These are phyloP conservation scores for Eragrostis tef DNA, from an alignment of 202 grass and related monocot genomes.

Conservation along the genomic window DNA sequence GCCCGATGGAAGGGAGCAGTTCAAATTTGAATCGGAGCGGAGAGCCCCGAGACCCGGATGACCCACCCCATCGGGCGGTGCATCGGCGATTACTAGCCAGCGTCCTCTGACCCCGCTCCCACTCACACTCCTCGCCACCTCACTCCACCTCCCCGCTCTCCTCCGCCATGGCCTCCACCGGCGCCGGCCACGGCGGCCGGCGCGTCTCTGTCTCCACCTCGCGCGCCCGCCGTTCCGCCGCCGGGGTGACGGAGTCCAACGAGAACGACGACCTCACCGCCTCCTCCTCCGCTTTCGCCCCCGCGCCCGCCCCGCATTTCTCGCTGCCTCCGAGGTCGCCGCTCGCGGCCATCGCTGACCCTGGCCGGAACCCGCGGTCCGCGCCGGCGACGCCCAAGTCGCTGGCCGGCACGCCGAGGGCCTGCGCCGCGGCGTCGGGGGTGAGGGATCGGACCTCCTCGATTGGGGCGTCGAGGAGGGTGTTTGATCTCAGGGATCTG, in stretches of 20 bases:
- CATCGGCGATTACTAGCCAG: background rate
- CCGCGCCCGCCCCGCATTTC: constrained; percentile 31
- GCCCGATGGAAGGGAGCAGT: background rate
- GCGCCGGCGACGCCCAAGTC: constrained; percentile 69
- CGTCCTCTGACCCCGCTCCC: constrained; percentile 6
- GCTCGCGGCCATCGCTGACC: constrained; percentile 74
- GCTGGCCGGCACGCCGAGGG: constrained; percentile 47
- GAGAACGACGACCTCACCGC: constrained; percentile 67
- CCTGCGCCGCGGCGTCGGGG: constrained; percentile 36
- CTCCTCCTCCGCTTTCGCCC: constrained; percentile 25
- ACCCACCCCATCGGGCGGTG: background rate
- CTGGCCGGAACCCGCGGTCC: constrained; percentile 63
- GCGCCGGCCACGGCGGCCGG: background rate
- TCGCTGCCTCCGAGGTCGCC: constrained; percentile 68
- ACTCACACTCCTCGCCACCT: constrained; percentile 32
- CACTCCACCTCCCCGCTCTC: constrained; percentile 2
- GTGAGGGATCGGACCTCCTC: constrained; percentile 59
- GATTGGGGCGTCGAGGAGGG: constrained; percentile 55
- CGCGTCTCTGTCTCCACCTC: constrained; percentile 42
- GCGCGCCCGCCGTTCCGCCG: constrained; percentile 33
- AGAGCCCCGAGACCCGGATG: constrained; percentile 6
- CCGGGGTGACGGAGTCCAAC: constrained; percentile 51
- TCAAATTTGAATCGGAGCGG: constrained; percentile 66
- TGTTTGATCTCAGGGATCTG: constrained; percentile 50
- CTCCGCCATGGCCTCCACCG: constrained; percentile 52